These are phyloP conservation scores for Kwoniella botswanensis DNA, from an alignment of 768 basidiomycete species.

Conservation along the genomic window DNA sequence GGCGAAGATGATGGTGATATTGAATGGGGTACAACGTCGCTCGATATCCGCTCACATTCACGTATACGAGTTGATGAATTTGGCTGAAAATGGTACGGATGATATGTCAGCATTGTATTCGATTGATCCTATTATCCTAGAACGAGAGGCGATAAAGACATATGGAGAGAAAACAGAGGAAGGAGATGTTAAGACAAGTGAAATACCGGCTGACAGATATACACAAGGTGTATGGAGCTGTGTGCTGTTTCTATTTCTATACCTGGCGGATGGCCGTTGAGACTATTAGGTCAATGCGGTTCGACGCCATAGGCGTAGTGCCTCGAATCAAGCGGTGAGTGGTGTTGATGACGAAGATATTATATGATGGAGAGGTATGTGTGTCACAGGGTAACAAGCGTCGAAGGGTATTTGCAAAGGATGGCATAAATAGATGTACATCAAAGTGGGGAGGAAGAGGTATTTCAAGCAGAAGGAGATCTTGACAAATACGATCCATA, in stretches of 20 bases:
- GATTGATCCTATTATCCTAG: neutral
- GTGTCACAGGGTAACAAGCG: too few species aligned
- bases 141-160: neutral
- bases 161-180: neutral
- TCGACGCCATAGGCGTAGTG: neutral
- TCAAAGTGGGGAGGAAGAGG: too few species aligned
- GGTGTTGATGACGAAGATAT: too few species aligned
- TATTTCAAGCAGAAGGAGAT: too few species aligned
- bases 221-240: neutral
- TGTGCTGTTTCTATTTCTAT: too few species aligned
- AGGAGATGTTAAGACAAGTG: neutral
- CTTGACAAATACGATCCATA: too few species aligned
- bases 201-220: neutral
- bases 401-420: too few species aligned
- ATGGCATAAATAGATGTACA: too few species aligned
- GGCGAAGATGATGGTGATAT: neutral
- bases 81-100: constrained; percentile 1
- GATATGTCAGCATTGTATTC: constrained; percentile 3
- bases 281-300: constrained; percentile 1
- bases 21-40: neutral
- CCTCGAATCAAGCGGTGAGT: neutral
- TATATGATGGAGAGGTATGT: too few species aligned
- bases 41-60: neutral
- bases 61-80: constrained; percentile 1
- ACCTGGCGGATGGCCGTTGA: neutral